phyloP scores from a whole-genome alignment of 2,329 filamentous ascomycete genomes.

The Chalaropsis thielavioides region DNA sequence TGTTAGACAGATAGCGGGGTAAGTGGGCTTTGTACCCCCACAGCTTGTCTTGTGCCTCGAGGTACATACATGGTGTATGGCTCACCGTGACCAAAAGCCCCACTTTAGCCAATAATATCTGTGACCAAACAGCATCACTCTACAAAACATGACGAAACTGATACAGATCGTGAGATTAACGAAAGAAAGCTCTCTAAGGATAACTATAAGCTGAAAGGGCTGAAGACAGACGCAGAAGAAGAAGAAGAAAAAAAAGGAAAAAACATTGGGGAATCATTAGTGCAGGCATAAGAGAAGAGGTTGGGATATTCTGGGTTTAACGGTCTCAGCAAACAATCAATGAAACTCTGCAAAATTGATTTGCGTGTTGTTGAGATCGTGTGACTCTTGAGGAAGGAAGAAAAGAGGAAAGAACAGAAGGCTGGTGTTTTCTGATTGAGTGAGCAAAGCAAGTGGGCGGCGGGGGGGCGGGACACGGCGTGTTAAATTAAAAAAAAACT shows the following conservation, averaged over 20 bases:
- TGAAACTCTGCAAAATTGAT: background rate
- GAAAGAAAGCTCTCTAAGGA: background rate
- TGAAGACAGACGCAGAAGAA: background rate
- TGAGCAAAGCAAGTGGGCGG: no score
- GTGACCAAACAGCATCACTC: background rate
- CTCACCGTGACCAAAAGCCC: background rate
- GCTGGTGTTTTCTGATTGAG: background rate
- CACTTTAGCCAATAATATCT: background rate
- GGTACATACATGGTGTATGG: background rate
- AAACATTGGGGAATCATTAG: background rate
- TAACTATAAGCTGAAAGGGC: background rate
- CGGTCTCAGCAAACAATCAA: background rate
- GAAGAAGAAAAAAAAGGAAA: background rate
- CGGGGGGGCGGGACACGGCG: background rate
- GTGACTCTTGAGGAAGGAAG: background rate
- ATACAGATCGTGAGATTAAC: constrained; percentile 6
- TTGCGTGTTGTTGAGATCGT: background rate
- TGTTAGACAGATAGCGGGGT: constrained; percentile 3
- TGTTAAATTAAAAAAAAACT: no score
- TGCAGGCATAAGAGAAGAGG: background rate
- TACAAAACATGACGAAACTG: background rate
- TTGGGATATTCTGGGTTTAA: background rate
- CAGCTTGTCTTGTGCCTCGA: background rate
- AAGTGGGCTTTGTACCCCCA: background rate
- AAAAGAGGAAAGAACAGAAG: background rate